phyloP scores from a whole-genome alignment of 2,329 filamentous ascomycete species.

The Epichloe gansuensis region DNA sequence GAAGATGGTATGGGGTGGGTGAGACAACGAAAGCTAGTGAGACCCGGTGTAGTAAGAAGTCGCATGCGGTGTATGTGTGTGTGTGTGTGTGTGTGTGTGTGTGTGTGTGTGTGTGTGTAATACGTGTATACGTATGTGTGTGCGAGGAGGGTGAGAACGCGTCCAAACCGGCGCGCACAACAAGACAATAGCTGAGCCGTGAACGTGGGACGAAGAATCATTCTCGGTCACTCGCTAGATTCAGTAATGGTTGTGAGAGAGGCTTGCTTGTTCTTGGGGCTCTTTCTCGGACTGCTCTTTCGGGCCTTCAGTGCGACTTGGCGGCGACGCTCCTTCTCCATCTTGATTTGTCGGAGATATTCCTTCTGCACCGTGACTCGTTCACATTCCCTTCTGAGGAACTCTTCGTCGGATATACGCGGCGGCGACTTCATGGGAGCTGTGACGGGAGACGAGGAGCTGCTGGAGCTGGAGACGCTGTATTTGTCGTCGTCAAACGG shows the following conservation, averaged over 20 bases:
- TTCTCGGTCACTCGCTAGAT: constrained; percentile 13
- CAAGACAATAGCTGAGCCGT: too few relatives aligned
- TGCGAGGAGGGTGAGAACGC: background rate
- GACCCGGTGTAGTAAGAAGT: background rate
- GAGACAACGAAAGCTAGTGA: constrained; percentile 2
- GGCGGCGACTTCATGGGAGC: constrained; percentile 19
- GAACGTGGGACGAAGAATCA: too few relatives aligned
- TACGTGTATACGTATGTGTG: background rate
- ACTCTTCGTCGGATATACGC: constrained; percentile 32
- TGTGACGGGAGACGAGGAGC: constrained; percentile 22
- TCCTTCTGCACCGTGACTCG: constrained; percentile 39
- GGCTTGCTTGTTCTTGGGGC: constrained; percentile 33
- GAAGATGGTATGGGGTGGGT: background rate
- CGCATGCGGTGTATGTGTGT: background rate
- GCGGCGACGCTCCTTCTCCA: constrained; percentile 43
- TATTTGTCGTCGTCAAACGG: constrained; percentile 37
- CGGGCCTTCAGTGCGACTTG: constrained; percentile 20
- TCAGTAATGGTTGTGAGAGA: constrained; percentile 46
- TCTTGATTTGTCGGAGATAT: constrained; percentile 35
- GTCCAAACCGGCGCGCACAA: background rate
- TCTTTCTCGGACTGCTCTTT: constrained; percentile 36
- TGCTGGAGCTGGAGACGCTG: constrained; percentile 35
- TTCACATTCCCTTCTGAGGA: constrained; percentile 38
- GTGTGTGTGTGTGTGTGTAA: too few relatives aligned
- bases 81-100: too few relatives aligned